Conservation (phyloP, 2,329 filamentous ascomycete genomes). For the Paraconiothyrium brasiliense region DNA sequence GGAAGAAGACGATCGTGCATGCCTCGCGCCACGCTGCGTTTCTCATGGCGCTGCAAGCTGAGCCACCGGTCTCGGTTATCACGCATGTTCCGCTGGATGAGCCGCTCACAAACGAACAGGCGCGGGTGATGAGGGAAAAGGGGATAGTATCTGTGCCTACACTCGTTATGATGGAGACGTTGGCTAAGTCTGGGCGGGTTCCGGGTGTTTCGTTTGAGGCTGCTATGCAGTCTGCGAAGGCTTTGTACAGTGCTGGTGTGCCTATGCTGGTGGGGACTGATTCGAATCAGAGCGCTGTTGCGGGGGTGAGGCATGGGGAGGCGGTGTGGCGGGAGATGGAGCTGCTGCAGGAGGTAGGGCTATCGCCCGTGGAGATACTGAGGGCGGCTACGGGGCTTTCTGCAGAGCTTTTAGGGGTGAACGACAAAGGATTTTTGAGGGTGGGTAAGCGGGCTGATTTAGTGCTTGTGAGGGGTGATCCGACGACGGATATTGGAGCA, state of each 20-base stretch:
- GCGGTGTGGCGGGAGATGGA: constrained; percentile 12
- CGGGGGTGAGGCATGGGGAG: constrained; percentile 9
- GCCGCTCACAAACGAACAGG: background rate
- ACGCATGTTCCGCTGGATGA: constrained; percentile 18
- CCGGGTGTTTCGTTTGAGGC: background rate
- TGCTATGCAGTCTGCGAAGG: constrained; percentile 12
- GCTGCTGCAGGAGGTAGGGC: constrained; percentile 10
- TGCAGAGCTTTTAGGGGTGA: constrained; percentile 4
- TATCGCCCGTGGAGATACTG: constrained; percentile 7
- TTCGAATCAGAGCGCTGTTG: constrained; percentile 13
- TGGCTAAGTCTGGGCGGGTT: background rate
- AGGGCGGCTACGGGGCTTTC: constrained; percentile 7
- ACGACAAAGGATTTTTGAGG: constrained; percentile 7
- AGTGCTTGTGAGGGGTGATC: constrained; percentile 17
- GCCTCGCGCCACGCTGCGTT: constrained; percentile 10
- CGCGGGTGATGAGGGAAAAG: background rate
- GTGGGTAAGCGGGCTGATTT: constrained; percentile 15
- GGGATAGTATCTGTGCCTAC: constrained; percentile 10
- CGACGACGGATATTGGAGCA: constrained; percentile 7
- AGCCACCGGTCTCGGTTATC: constrained; percentile 15
- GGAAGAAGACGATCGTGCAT: constrained; percentile 14
- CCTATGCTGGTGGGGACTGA: constrained; percentile 13
- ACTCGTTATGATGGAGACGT: constrained; percentile 7
- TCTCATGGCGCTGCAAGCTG: constrained; percentile 12
- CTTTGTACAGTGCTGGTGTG: constrained; percentile 8